These are phyloP conservation scores for Penicillium freii DNA, from an alignment of 2,329 filamentous ascomycete genomes.

Conservation along the genomic window DNA sequence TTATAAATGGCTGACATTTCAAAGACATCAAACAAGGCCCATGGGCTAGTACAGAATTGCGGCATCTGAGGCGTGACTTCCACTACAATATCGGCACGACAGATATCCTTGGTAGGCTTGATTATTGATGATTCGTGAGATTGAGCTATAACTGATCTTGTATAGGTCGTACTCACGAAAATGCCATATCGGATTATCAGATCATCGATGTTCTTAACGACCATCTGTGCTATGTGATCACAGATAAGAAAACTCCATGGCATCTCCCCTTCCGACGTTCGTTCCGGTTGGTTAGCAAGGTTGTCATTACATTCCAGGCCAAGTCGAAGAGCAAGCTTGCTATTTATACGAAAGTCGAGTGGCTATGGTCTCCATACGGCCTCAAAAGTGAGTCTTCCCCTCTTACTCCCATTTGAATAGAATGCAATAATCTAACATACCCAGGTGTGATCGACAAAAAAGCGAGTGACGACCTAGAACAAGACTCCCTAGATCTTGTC, in stretches of 20 bases:
- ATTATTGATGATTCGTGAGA: neutral
- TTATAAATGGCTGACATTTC: conserved; percentile 16
- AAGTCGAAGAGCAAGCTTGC: conserved; percentile 92
- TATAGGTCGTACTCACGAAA: conserved; percentile 51
- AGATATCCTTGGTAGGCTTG: conserved; percentile 60
- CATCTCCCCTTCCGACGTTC: conserved; percentile 77
- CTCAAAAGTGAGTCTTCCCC: conserved; percentile 40
- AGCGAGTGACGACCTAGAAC: conserved; percentile 67
- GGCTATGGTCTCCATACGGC: conserved; percentile 64
- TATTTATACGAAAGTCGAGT: conserved; percentile 83
- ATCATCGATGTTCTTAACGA: conserved; percentile 80
- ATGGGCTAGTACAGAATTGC: conserved; percentile 71
- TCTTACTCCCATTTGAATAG: neutral
- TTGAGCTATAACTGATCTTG: conserved; percentile 12
- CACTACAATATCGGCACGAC: conserved; percentile 70
- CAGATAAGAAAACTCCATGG: conserved; percentile 67
- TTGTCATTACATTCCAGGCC: conserved; percentile 88
- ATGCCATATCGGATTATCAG: conserved; percentile 75
- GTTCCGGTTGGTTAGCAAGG: conserved; percentile 82
- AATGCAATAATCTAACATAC: conserved; percentile 11
- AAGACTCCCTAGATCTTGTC: conserved; percentile 49
- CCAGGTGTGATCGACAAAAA: conserved; percentile 56
- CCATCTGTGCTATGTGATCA: conserved; percentile 68
- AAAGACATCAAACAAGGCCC: conserved; percentile 77
- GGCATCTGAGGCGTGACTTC: conserved; percentile 73